These are phyloP conservation scores for Candida cerambycidarum DNA, from an alignment of 805 yeast species.

Conservation along the genomic window DNA sequence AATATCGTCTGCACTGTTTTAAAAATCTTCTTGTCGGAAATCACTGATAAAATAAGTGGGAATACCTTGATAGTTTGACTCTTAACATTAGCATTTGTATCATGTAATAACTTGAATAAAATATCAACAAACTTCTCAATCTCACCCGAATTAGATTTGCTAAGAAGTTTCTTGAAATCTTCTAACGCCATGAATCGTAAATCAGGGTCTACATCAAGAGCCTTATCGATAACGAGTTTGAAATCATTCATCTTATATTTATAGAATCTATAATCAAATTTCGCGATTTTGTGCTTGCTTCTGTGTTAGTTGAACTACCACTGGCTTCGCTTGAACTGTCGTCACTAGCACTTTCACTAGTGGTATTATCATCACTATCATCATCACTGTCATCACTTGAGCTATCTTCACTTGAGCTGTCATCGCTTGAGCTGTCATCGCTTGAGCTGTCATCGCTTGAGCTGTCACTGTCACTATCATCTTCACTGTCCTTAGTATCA, in stretches of 20 bases:
- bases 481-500: neutral
- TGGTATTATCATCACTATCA: neutral
- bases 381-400: slow-evolving; percentile 7
- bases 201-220: slow-evolving; percentile 74
- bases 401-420: slow-evolving; percentile 6
- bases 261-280: slow-evolving; percentile 12
- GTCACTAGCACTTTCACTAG: neutral
- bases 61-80: slow-evolving; percentile 67
- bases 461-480: neutral
- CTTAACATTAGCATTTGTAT: slow-evolving; percentile 70
- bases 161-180: slow-evolving; percentile 56
- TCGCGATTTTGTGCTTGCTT: slow-evolving; percentile 3
- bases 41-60: slow-evolving; percentile 32
- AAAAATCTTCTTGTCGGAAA: slow-evolving; percentile 31
- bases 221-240: slow-evolving; percentile 38
- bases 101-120: slow-evolving; percentile 49
- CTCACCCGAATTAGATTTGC: slow-evolving; percentile 23
- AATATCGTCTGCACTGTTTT: slow-evolving; percentile 31
- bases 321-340: neutral
- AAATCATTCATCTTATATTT: slow-evolving; percentile 24
- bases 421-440: neutral
- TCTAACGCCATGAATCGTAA: slow-evolving; percentile 81
- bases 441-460: neutral
- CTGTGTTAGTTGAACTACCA: slow-evolving; percentile 4
- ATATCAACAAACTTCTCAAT: slow-evolving; percentile 38